phyloP scores from a whole-genome alignment of 2,329 filamentous ascomycete species.

The Cladobotryum protrusum region DNA sequence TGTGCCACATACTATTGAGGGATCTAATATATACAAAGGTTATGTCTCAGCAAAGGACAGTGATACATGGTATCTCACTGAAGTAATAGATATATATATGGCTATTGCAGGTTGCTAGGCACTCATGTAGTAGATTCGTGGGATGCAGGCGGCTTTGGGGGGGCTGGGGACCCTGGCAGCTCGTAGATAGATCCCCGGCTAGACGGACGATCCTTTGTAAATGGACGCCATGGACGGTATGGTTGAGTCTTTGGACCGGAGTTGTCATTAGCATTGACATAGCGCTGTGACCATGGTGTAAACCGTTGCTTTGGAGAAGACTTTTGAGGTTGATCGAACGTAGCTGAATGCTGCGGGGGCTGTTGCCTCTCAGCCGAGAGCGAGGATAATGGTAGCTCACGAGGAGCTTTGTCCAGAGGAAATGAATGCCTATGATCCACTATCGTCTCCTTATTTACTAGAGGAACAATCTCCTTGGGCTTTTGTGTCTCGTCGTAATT shows the following conservation, averaged over 20 bases:
- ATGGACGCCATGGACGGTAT: background rate
- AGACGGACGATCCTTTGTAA: background rate
- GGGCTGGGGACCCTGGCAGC: background rate
- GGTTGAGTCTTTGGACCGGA: background rate
- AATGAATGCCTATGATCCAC: background rate
- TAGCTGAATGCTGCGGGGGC: background rate
- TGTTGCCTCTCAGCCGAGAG: background rate
- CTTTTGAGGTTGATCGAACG: background rate
- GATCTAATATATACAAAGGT: no score
- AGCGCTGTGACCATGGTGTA: background rate
- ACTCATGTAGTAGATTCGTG: background rate
- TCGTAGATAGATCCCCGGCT: background rate
- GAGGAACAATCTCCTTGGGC: background rate
- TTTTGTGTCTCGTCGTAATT: background rate
- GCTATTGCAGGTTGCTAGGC: background rate
- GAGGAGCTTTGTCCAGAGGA: background rate
- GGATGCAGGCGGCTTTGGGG: background rate
- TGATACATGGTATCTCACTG: background rate
- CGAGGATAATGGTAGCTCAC: no score
- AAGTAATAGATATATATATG: background rate
- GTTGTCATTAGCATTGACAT: background rate
- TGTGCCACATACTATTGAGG: no score
- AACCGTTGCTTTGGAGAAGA: background rate
- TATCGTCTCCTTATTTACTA: background rate
- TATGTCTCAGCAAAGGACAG: no score